Base-by-base conservation (phyloP, 495 filamentous ascomycete species). In the Penicillium samsonianum region DNA sequence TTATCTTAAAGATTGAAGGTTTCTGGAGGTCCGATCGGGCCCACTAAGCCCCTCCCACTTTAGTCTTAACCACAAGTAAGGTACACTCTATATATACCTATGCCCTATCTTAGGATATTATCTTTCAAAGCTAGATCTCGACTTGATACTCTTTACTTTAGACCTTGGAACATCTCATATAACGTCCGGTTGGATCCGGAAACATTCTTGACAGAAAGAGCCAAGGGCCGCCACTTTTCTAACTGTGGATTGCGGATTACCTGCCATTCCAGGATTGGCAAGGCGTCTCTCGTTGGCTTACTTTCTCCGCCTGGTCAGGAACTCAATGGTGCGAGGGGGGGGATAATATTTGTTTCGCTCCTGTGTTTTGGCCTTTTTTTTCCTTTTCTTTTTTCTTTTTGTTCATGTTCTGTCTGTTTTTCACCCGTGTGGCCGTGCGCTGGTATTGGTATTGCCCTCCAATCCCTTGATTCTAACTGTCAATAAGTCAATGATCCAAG, bases 1-100 rank as follows among this genome's bases (percentile, higher is more conserved):
- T 48, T 48, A 31, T 11, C 45, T 47, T 16, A n/a, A 28, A 31
- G 17, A 17, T 17, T 48, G 26, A 48, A 48, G 28, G 23, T 48
- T 48, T 31, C n/a, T 31, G 26, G 30, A 35, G 31, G 28, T 25
- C 48, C 56, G 57, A 64, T 64, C 61, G 52, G 60, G 31, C 45
- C 62, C 62, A 65, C 62, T 58, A 55, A 19, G 56, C 53, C 62
- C 62, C 45, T 48, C 45, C 23, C 35, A 38, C 35, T 33, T 48
- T 30, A 48, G 26, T n/a, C 45, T 48, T 48, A 22, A 9, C 49
- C 46, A 16, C 31, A 47, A 40, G 45, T 35, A 49, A 56, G 31
- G 30, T 56, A 26, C 23, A 38, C 16, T n/a, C 2, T 22, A 53
- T 53, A 16, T 17, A 37, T 22, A 44, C 30, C 30, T 33, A 33